phyloP scores from a whole-genome alignment of 768 basidiomycete species.

The Nidularia sp. region DNA sequence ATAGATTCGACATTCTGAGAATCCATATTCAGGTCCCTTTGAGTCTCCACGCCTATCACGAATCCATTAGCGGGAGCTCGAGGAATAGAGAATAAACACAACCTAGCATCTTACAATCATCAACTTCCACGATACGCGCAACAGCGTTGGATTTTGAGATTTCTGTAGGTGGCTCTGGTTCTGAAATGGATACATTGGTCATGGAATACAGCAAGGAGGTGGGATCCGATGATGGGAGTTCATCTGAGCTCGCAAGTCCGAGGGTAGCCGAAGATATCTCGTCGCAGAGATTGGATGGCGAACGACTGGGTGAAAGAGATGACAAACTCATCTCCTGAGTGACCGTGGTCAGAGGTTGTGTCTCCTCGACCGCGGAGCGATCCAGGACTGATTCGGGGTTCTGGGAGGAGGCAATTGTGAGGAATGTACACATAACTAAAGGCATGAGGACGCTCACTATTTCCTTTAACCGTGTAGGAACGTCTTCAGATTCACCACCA shows the following conservation, averaged over 20 bases:
- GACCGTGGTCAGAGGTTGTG: slow-evolving; percentile 27
- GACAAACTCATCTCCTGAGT: not conserved
- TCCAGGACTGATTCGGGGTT: not conserved
- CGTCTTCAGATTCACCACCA: slow-evolving; percentile 42
- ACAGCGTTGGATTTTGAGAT: no score
- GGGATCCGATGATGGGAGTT: no score
- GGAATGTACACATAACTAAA: not conserved
- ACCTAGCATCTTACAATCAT: slow-evolving; percentile 50
- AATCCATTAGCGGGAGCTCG: not conserved
- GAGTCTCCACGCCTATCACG: slow-evolving; percentile 38
- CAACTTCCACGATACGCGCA: slow-evolving; percentile 6
- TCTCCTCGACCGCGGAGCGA: slow-evolving; percentile 39
- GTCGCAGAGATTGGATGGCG: not conserved
- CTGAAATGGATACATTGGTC: no score
- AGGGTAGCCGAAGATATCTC: no score
- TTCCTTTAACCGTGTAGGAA: slow-evolving; percentile 52
- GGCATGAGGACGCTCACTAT: slow-evolving; percentile 34
- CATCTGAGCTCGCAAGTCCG: no score
- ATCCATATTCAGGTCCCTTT: slow-evolving; percentile 5
- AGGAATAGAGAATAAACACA: not conserved
- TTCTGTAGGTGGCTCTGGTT: no score
- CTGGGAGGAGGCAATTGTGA: not conserved
- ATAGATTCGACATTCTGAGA: not conserved
- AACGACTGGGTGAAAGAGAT: not conserved
- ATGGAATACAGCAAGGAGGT: no score